Conservation (phyloP, 2,329 filamentous ascomycete species). For the Endocalyx cinctus region DNA sequence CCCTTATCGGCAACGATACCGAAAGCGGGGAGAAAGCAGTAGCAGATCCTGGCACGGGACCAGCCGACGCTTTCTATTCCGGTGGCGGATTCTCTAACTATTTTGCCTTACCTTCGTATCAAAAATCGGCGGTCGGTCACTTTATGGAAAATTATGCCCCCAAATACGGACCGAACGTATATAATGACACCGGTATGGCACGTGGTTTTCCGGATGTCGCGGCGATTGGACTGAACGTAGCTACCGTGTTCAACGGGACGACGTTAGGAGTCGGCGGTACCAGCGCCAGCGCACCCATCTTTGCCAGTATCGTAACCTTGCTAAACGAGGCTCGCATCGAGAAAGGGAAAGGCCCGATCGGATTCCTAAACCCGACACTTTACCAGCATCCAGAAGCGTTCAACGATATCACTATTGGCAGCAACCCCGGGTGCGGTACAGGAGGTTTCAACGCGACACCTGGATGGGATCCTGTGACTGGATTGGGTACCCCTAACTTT, state of each 20-base stretch:
- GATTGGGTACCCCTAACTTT: conserved; percentile 19
- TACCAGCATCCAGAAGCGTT: conserved; percentile 26
- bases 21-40: conserved; percentile 14
- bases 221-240: conserved; percentile 34
- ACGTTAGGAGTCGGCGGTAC: conserved; percentile 18
- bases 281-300: conserved; percentile 17
- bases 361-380: conserved; percentile 19
- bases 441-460: conserved; percentile 22
- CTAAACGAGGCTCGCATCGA: conserved; percentile 19
- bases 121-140: conserved; percentile 32
- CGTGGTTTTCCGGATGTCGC: conserved; percentile 46
- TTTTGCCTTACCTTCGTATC: conserved; percentile 43
- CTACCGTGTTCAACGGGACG: conserved; percentile 34
- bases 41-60: conserved; percentile 7
- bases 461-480: conserved; percentile 31
- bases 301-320: conserved; percentile 17
- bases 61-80: conserved; percentile 30
- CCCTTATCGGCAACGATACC: conserved; percentile 11
- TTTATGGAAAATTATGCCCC: conserved; percentile 38
- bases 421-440: conserved; percentile 23
- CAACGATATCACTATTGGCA: conserved; percentile 26
- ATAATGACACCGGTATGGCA: conserved; percentile 39
- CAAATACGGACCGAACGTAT: conserved; percentile 37
- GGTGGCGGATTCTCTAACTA: conserved; percentile 47
- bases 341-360: conserved; percentile 18